phyloP scores from a whole-genome alignment of 441 rosid genomes.

The Corymbia calophylla region DNA sequence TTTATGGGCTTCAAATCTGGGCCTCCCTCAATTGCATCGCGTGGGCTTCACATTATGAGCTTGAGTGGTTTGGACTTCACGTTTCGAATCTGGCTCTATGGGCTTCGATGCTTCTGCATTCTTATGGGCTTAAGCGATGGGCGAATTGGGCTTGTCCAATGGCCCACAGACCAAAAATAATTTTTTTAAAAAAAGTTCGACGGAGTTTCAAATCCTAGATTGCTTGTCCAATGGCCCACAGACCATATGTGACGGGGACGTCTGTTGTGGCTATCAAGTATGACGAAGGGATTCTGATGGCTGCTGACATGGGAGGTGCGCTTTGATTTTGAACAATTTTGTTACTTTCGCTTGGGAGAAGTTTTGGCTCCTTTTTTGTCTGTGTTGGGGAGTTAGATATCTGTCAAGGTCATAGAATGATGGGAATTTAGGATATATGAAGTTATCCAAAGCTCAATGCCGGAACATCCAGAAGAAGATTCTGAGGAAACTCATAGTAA shows the following conservation, averaged over 20 bases:
- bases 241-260: conserved; percentile 89
- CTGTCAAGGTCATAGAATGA: not conserved
- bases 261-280: conserved; percentile 81
- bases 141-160: not conserved
- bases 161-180: no score
- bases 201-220: no score
- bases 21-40: no score
- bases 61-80: not conserved
- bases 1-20: no score
- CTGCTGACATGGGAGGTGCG: conserved; percentile 81
- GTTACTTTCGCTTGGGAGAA: conserved; percentile 12
- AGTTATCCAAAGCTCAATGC: not conserved
- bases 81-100: not conserved
- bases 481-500: not conserved
- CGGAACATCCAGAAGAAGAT: not conserved
- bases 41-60: no score
- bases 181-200: no score
- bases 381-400: not conserved
- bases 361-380: not conserved
- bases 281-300: conserved; percentile 89
- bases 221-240: no score
- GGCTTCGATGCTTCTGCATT: not conserved
- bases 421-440: no score
- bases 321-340: not conserved
- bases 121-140: not conserved